A percentile compares a stretch with the other conserved stretches of the same genome.
Conservation (phyloP, 2,329 filamentous ascomycete genomes). For the Botrytis medusae region DNA sequence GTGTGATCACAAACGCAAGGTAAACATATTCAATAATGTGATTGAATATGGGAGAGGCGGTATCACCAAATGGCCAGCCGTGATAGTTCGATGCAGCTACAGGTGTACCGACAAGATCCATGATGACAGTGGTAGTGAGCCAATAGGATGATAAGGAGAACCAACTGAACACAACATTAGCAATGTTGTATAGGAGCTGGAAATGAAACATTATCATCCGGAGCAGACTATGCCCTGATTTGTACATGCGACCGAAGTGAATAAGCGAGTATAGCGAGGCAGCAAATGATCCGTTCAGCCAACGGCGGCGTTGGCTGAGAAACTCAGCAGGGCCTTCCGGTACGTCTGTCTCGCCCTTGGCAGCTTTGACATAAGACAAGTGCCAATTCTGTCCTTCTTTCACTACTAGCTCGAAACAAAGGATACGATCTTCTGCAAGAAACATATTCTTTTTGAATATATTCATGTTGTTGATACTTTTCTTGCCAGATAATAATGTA, state of each 20-base stretch:
- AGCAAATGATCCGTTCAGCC: constrained; percentile 98
- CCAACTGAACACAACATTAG: constrained; percentile 88
- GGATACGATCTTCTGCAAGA: constrained; percentile 99
- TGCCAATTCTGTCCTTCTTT: constrained; percentile 99
- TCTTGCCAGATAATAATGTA: constrained; percentile 93
- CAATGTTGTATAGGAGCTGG: constrained; percentile 92
- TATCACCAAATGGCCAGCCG: constrained; percentile 88
- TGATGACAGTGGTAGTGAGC: constrained; percentile 94
- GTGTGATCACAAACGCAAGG: constrained; percentile 83
- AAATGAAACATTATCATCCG: constrained; percentile 99
- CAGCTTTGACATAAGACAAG: constrained; percentile 96
- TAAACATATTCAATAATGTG: constrained; percentile 89
- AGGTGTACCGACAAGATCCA: constrained; percentile 87
- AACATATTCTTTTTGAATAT: constrained; percentile 99
- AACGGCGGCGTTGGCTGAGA: constrained; percentile 95
- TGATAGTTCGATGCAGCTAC: constrained; percentile 50
- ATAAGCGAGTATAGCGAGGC: constrained; percentile 96
- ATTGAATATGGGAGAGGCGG: constrained; percentile 86
- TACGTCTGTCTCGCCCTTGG: constrained; percentile 98
- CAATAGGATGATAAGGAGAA: constrained; percentile 89
- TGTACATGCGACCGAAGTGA: constrained; percentile 97
- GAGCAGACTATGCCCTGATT: constrained; percentile 93
- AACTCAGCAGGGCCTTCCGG: constrained; percentile 96
- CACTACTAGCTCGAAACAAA: constrained; percentile 97
- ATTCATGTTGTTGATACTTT: constrained; percentile 99